Percentiles rank a stretch among this genome's conserved stretches.
Evolutionary conservation across 2,329 filamentous ascomycete species (phyloP).

Genomic region (Neocatenulostroma microsporum): DNA sequence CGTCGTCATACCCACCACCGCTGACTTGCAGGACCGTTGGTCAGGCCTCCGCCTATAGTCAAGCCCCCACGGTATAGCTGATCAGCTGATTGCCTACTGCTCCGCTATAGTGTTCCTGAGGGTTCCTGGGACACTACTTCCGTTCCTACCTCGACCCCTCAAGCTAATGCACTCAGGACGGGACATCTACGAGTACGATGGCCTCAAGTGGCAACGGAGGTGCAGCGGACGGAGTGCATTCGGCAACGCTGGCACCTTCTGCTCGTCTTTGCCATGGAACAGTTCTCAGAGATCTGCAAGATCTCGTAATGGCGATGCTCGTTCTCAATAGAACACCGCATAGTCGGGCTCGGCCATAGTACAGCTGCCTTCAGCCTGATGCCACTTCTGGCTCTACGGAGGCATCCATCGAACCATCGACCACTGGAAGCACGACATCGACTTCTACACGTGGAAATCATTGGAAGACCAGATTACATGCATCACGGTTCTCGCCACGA

Average conservation of each 20-base stretch:
- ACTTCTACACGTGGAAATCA: background rate
- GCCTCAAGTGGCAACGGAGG: background rate
- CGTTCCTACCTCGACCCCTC: background rate
- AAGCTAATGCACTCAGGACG: background rate
- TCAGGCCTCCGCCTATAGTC: background rate
- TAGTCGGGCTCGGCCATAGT: background rate
- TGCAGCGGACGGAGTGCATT: too few species aligned
- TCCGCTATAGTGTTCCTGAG: background rate
- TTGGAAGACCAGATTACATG: too few species aligned
- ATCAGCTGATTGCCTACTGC: background rate
- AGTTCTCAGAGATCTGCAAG: constrained; percentile 1
- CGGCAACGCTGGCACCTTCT: background rate
- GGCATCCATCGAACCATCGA: background rate
- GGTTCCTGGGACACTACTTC: background rate
- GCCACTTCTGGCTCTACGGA: background rate
- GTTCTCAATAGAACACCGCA: constrained; percentile 7
- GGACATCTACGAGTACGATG: background rate
- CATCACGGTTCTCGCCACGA: background rate
- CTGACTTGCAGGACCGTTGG: constrained; percentile 1
- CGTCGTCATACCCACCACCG: background rate
- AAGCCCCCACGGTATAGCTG: background rate
- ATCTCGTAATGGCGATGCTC: background rate
- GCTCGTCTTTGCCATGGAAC: background rate
- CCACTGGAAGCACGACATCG: background rate
- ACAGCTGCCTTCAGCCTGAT: background rate